Evolutionary conservation across 495 filamentous ascomycete species (phyloP), one percentile per base, ranked within the genome.

Genomic region (Corynascus novoguineensis): DNA sequence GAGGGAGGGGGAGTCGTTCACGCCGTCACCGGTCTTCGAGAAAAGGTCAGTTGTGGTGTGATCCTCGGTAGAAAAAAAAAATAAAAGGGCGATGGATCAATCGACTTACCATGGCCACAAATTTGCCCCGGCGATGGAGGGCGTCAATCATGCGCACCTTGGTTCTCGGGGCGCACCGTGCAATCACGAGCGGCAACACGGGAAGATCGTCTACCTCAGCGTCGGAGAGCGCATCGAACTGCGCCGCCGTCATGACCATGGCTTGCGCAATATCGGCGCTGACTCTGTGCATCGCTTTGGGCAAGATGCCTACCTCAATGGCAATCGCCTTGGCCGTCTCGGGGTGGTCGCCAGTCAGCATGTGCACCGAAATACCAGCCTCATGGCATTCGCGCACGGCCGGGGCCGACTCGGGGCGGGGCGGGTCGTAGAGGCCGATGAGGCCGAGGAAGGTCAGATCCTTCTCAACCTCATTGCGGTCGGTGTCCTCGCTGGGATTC

Each of bases 271-370:
- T 70, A 22, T 70, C 69, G 37, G 83, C 73, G 1, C 86, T 71
- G 44, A 74, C 71, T 22, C 70, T 59, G 5, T 79, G 71, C 68
- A 87, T 82, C 9, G 71, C 63, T 12, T 81, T 82, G 50, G 81
- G 78, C 0, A 89, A 73, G 56, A 90, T 89, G 34, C 86, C 87
- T 10, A 89, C 84, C 70, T 89, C 82, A 55, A 82, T 80, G 15
- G 87, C 88, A 60, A 92, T 90, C 0, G 86, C 84, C 53, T 81
- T 81, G 28, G 88, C 88, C 5, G 88, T 92, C 28, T 81, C 82
- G 0, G 83, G 81, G 50, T 91, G 86, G 64, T 92, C 88, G 12
- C 86, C 87, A n/a, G 88, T 92, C 7, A 91, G 73, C 87, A 92
- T 92, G 68, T 89, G 86, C 3, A 90, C 86, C 42, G 78, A 76